Base-by-base conservation (phyloP, 108 stramenopile species). In the Hondaea fermentalgiana region DNA sequence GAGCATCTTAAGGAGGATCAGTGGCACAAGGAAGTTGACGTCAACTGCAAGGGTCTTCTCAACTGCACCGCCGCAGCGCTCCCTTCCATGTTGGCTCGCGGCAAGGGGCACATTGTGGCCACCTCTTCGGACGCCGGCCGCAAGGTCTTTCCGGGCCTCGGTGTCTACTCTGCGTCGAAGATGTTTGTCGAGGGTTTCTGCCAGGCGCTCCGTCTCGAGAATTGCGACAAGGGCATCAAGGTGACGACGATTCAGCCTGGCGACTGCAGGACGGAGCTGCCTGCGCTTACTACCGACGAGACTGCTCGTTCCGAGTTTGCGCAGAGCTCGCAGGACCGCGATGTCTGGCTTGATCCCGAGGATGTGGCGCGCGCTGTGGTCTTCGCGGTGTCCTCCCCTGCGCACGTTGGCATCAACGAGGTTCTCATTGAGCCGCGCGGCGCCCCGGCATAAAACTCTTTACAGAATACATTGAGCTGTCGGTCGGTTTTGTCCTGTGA, bases 41-140 rank as follows among this genome's bases (percentile, higher is more conserved):
- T 95, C 23, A 96, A 96, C 90, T 95, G 95, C 88, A 94, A 94
- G 89, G 96, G 96, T 45, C 91, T 94, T 17, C 93, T 94, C 90
- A 93, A 95, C 88, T 94, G 94, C 42, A 91, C 94, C 60, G 95
- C 93, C 44, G 88, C 93, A 12, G 93, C 94, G 45, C 72, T 96
- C 12, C 92, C 93, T 21, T 49, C 72, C 35, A 95, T 96, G 95
- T 47, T 94, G 2, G 76, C 90, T 44, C 89, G 94, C 28, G 94
- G 94, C 59, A 94, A 92, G 57, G 96, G 96, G 4, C 94, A 96
- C 87, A 95, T 96, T 51, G 92, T 96, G 28, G 93, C 92, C 88
- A 96, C 95, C 58, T 94, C 94, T 16, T 94, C 94, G 51, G 96
- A 96, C 88, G 96, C 96, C 16, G 95, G 95, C 28, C 89, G 93